A percentile compares a stretch with the other conserved stretches of the same genome.
Conservation (phyloP, 1,139 yeast genomes). For the Debaryomyces udenii region DNA sequence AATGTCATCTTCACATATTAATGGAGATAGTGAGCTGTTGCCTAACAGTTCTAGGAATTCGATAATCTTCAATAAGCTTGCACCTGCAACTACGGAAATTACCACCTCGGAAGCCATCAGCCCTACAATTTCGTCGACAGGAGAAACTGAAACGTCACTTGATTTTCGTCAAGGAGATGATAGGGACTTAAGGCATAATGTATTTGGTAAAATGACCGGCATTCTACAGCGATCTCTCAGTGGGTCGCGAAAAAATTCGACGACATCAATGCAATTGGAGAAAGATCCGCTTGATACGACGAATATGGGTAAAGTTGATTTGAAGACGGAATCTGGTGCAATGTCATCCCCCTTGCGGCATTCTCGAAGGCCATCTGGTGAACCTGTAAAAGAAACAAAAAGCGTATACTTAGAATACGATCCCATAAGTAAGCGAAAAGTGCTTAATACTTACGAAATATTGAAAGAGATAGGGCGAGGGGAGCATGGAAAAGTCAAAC, state of each 20-base stretch:
- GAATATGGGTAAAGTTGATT: not conserved
- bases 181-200: conserved; percentile 26
- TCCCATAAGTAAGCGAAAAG: conserved; percentile 81
- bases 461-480: conserved; percentile 89
- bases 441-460: conserved; percentile 88
- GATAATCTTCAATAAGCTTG: conserved; percentile 9
- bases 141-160: conserved; percentile 9
- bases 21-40: conserved; percentile 2
- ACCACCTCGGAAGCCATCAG: conserved; percentile 20
- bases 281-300: conserved; percentile 5
- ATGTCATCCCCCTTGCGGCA: not conserved
- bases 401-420: conserved; percentile 83
- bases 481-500: conserved; percentile 95
- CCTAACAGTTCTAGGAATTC: conserved; percentile 5
- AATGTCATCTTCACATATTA: conserved; percentile 9
- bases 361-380: not conserved
- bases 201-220: conserved; percentile 39
- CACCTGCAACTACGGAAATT: conserved; percentile 18
- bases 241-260: conserved; percentile 22
- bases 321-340: not conserved
- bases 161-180: conserved; percentile 14
- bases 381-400: conserved; percentile 77
- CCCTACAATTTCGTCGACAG: conserved; percentile 16
- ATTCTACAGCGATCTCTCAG: conserved; percentile 29
- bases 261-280: not conserved